Conservation (phyloP, 352 stramenopile species). For the Aphanomyces euteiches region DNA sequence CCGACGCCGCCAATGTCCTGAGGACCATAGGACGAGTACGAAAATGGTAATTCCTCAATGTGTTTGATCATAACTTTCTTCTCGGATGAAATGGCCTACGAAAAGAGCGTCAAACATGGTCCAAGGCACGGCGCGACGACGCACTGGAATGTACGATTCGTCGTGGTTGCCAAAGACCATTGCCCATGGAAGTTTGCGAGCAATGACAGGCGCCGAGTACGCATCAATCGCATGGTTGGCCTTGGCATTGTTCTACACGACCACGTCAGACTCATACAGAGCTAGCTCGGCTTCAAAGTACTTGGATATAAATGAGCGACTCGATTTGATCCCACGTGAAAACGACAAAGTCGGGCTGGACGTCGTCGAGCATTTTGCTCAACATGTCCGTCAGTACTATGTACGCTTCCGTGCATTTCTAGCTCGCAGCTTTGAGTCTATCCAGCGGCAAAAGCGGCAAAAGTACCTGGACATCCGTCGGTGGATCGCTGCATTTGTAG, state of each 20-base stretch:
- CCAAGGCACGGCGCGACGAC: neutral
- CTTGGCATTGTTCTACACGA: no score
- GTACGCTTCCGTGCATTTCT: conserved; percentile 43
- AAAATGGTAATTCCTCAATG: conserved; percentile 31
- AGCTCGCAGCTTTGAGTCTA: neutral
- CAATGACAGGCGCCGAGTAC: conserved; percentile 41
- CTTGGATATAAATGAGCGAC: conserved; percentile 26
- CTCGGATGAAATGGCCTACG: neutral
- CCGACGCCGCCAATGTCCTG: conserved; percentile 48
- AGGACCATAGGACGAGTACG: conserved; percentile 51
- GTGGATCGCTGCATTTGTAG: conserved; percentile 36
- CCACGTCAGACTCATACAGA: no score
- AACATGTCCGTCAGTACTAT: conserved; percentile 56
- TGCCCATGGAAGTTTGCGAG: conserved; percentile 47
- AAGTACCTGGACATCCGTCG: conserved; percentile 24
- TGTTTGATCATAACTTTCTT: neutral
- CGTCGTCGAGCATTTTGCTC: conserved; percentile 50
- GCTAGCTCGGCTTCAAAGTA: conserved; percentile 28
- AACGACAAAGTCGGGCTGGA: conserved; percentile 63
- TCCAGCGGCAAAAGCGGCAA: neutral
- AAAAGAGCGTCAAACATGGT: neutral
- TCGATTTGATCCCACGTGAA: conserved; percentile 66
- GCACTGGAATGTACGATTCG: conserved; percentile 25
- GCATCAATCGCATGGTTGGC: conserved; percentile 37
- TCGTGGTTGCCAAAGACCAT: conserved; percentile 69